Base-by-base conservation (phyloP, 495 filamentous ascomycete genomes). In the Hypoxylon crocopeplum region DNA sequence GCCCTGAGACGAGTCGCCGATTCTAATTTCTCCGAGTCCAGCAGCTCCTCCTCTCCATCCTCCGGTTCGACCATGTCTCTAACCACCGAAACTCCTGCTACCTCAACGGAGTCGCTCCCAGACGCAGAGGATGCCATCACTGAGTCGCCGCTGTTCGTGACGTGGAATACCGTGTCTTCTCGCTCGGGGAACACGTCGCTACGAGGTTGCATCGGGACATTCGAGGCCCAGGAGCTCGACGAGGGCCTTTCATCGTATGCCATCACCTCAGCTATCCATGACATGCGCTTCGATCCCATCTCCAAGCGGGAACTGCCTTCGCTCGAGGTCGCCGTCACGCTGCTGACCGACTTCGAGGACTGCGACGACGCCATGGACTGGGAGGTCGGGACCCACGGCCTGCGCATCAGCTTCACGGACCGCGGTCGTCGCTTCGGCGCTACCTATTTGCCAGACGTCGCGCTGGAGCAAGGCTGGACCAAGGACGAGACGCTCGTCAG, bases 161-260 rank as follows among this genome's bases (percentile, higher is more conserved):
- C 94, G 0, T 98, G 95, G 94, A 96, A 97, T 72, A 90, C 83
- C 1, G 46, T 89, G 21, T 84, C 83, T 3, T 54, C 70, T 0
- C 77, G 78, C 19, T 80, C 81, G 52, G 84, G 82, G 12, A 48
- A 64, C 59, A 87, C 85, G 61, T 84, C 81, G 27, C 81, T 98
- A 12, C 89, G 94, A 39, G 94, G 94, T 24, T 98, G 94, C 79
- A 98, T 98, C 66, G 94, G 94, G 59, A 98, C 94, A 0, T 98
- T 98, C 68, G 92, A 94, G 53, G 69, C 85, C 4, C 88, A 92
- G 66, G 81, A 86, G 19, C 83, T 98, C 7, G 78, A 83, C 17
- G 66, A 80, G 3, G 94, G 92, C 1, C 76, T 98, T 22, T 79
- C 83, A 29, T 85, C 80, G 36, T 98, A 97, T 75, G 89, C 94